Evolutionary conservation across 306 rosid species (phyloP), one percentile per base, ranked within the genome.

Genomic region (Casuarina glauca): DNA sequence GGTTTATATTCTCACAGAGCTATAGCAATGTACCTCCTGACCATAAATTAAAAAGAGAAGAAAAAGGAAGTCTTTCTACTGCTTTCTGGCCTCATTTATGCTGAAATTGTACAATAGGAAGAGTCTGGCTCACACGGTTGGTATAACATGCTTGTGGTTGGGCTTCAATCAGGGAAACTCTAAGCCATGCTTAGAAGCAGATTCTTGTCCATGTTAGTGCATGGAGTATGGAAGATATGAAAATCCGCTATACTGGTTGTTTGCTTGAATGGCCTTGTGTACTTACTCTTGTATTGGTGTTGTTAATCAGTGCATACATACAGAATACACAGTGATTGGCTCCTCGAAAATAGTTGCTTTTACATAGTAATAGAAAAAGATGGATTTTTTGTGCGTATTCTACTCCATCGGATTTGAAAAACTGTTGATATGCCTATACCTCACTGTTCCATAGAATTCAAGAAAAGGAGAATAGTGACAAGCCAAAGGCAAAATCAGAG

Each of bases 371-470:
- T 26, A 26, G 32, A 42, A 6, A 16, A 10, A 39, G 13, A 11
- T 7, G 6, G 46, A 42, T 39, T 16, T 67, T 17, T 42, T 16
- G 50, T 17, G 50, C 50, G 42, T 74, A 67, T 75, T 80, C 54
- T 70, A 3, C 60, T 57, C 55, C 64, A 61, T 52, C 19, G 26
- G 75, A 61, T 64, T 76, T 78, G 20, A 38, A 73, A 39, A 16
- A 44, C 35, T 41, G 13, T 42, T 42, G 72, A 76, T 55, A 26
- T 45, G 66, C 13, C 70, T 17, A 67, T 76, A 55, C 44, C 19
- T 76, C 70, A 50, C 78, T 82, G 79, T 85, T 84, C 74, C 79
- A 68, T 76, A 95, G 99, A 95, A 80, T 87, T 91, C 87, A 95
- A 87, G 78, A 92, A 89, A 87, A 88, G 86, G 48, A 93, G 89